Percentiles rank a stretch among this genome's conserved stretches.
Evolutionary conservation across 768 basidiomycete genomes (phyloP).

Genomic region (Amanita rubescens): DNA sequence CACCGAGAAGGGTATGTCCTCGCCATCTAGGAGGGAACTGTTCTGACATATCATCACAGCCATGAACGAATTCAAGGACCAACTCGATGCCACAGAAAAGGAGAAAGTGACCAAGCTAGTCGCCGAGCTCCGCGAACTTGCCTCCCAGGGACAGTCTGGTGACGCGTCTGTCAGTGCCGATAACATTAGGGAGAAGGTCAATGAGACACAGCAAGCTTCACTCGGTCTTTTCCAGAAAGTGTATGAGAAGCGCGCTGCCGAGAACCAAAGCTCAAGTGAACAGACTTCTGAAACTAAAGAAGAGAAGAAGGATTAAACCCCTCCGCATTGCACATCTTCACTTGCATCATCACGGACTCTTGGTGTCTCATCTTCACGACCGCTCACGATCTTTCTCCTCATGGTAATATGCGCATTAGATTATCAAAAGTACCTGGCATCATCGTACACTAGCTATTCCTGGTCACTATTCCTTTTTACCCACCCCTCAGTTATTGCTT

Average conservation of each 20-base stretch:
- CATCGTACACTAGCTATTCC: conserved; percentile 3
- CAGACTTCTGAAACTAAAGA: conserved; percentile 45
- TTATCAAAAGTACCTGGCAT: conserved; percentile 4
- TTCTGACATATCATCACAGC: conserved; percentile 35
- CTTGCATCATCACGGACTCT: not conserved
- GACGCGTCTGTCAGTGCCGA: conserved; percentile 81
- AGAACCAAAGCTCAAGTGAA: conserved; percentile 43
- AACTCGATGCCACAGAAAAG: conserved; percentile 86
- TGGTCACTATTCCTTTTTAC: not conserved
- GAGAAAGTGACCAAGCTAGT: conserved; percentile 90
- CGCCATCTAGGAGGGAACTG: not conserved
- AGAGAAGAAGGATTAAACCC: conserved; percentile 29
- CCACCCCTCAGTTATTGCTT: conserved; percentile 1
- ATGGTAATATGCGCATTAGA: not conserved
- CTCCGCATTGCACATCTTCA: not conserved
- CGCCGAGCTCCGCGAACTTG: conserved; percentile 80
- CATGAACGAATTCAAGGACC: conserved; percentile 96
- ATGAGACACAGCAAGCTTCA: conserved; percentile 90
- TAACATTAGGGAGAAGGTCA: conserved; percentile 85
- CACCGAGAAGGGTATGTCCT: conserved; percentile 80
- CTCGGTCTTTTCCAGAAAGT: conserved; percentile 97
- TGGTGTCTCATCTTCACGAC: not conserved
- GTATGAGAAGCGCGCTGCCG: conserved; percentile 86
- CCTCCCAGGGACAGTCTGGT: conserved; percentile 82
- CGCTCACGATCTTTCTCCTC: not conserved